Evolutionary conservation across 2,329 filamentous ascomycete genomes (phyloP).

Genomic region (Pseudocercospora eumusae): DNA sequence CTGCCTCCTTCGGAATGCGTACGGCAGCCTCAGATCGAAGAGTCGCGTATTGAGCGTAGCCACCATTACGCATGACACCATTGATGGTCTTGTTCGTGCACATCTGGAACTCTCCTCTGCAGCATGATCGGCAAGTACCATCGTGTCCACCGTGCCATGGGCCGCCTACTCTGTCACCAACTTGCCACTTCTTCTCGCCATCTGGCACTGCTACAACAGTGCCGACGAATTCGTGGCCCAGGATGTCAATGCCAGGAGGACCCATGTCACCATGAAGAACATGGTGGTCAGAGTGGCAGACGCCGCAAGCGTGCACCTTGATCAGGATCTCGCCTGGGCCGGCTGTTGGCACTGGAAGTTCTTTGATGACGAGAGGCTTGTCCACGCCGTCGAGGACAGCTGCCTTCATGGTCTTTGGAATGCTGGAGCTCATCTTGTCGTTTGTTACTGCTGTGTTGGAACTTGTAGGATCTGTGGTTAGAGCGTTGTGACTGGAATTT

Average conservation of each 20-base stretch:
- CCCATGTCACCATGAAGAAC: conserved; percentile 58
- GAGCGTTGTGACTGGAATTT: neutral
- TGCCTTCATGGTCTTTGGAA: conserved; percentile 67
- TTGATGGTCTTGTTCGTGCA: conserved; percentile 66
- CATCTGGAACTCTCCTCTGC: conserved; percentile 65
- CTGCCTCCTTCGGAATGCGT: conserved; percentile 50
- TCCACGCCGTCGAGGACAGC: conserved; percentile 60
- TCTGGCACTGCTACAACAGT: conserved; percentile 61
- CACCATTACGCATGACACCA: conserved; percentile 66
- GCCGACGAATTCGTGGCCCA: conserved; percentile 71
- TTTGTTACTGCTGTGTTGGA: neutral
- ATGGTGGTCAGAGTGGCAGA: conserved; percentile 67
- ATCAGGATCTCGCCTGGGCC: conserved; percentile 63
- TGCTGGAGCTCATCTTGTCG: conserved; percentile 19
- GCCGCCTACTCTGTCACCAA: conserved; percentile 68
- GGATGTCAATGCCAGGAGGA: conserved; percentile 41
- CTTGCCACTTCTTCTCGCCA: conserved; percentile 58
- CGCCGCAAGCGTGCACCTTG: conserved; percentile 70
- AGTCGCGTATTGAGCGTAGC: conserved; percentile 62
- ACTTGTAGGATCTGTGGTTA: neutral
- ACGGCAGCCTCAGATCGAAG: conserved; percentile 63
- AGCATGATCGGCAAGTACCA: conserved; percentile 62
- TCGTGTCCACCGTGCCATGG: conserved; percentile 71
- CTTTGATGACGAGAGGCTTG: conserved; percentile 58
- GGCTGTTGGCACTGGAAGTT: conserved; percentile 61